Evolutionary conservation across 1,284 basidiomycete species (phyloP).

Genomic region (Gymnopus androsaceus): DNA sequence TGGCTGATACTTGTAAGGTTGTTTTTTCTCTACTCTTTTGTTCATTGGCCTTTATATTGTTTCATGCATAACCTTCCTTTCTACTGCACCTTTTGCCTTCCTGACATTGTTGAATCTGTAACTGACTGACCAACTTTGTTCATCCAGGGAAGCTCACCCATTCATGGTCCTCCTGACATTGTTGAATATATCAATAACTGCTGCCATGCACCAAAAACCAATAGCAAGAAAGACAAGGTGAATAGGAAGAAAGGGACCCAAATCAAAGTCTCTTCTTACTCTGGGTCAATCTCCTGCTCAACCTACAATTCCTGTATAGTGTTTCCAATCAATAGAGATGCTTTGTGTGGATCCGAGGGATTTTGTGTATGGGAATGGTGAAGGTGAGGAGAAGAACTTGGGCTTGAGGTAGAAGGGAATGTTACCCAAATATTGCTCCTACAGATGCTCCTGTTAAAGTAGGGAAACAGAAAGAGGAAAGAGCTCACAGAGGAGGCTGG

Average conservation of each 20-base stretch:
- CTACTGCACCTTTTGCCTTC: too few species aligned
- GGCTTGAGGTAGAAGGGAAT: neutral
- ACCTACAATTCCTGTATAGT: conserved; percentile 43
- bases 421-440: conserved; percentile 12
- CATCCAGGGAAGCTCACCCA: conserved; percentile 41
- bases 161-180: conserved; percentile 39
- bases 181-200: conserved; percentile 46
- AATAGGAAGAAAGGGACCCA: neutral
- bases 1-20: conserved; percentile 44
- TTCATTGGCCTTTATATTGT: too few species aligned
- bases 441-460: conserved; percentile 15
- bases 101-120: conserved; percentile 4
- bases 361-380: conserved; percentile 8
- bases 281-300: conserved; percentile 35
- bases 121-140: conserved; percentile 15
- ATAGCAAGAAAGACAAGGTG: conserved; percentile 20
- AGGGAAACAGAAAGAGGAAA: too few species aligned
- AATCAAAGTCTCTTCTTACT: neutral
- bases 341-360: conserved; percentile 14
- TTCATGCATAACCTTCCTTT: too few species aligned
- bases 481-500: too few species aligned
- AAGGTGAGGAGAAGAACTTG: neutral
- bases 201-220: conserved; percentile 48
- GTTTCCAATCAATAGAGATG: conserved; percentile 55
- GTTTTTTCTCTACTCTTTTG: too few species aligned